Conservation (phyloP, 108 stramenopile species). For the Nitzschia putrida region DNA sequence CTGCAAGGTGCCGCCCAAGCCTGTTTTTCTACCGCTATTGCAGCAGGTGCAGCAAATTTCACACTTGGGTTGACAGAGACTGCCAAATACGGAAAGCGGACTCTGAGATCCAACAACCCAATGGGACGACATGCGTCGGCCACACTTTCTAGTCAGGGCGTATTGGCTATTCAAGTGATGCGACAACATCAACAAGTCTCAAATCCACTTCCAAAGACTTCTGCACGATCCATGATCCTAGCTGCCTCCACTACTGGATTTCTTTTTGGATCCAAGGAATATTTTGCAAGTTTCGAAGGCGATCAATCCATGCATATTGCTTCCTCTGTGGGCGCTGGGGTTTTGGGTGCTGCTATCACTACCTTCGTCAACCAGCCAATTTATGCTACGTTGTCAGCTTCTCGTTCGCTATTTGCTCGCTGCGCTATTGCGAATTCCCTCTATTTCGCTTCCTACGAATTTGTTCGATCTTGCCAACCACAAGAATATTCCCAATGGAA, state of each 20-base stretch:
- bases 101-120: too few relatives aligned
- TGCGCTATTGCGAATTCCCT: constrained; percentile 20
- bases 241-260: constrained; percentile 4
- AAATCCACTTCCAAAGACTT: not conserved
- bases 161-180: too few relatives aligned
- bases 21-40: constrained; percentile 19
- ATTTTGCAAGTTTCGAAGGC: constrained; percentile 10
- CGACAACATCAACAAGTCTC: not conserved
- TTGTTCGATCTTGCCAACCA: not conserved
- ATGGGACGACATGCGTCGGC: not conserved
- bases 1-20: constrained; percentile 6
- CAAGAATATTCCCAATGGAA: not conserved
- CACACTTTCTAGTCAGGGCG: not conserved
- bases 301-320: constrained; percentile 6
- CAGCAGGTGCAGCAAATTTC: constrained; percentile 9
- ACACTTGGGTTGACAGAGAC: constrained; percentile 4
- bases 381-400: not conserved
- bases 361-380: not conserved
- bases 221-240: not conserved
- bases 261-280: constrained; percentile 38
- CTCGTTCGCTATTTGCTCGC: constrained; percentile 5
- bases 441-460: constrained; percentile 43
- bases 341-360: not conserved
- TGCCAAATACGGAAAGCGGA: not conserved
- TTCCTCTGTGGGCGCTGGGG: not conserved